phyloP scores from a whole-genome alignment of 2,329 filamentous ascomycete genomes.

The Pseudopithomyces maydicus region DNA sequence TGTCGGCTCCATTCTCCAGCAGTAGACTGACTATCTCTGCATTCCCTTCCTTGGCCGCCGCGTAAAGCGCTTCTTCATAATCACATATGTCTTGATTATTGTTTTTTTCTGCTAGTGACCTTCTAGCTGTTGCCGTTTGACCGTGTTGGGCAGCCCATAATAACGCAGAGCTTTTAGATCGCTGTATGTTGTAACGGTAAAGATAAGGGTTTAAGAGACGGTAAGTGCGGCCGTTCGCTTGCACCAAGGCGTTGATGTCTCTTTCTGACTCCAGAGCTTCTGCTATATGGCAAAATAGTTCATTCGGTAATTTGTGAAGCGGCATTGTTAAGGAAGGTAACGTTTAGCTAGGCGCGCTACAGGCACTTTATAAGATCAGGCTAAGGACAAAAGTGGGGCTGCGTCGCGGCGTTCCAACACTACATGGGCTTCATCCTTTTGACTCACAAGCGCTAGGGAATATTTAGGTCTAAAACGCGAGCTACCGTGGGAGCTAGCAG shows the following conservation, averaged over 20 bases:
- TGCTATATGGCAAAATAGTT: neutral
- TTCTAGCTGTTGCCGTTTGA: neutral
- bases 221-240: neutral
- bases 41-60: neutral
- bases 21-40: neutral
- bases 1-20: too few relatives aligned
- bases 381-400: neutral
- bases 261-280: neutral
- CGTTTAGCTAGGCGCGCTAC: neutral
- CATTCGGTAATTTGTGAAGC: neutral
- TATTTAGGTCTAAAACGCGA: too few relatives aligned
- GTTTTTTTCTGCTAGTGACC: neutral
- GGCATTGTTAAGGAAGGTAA: slow-evolving; percentile 4
- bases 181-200: slow-evolving; percentile 2
- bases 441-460: too few relatives aligned
- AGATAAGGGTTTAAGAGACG: neutral
- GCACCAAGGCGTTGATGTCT: slow-evolving; percentile 4
- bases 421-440: too few relatives aligned
- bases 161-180: neutral
- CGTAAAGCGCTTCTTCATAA: neutral
- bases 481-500: too few relatives aligned
- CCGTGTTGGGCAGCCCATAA: slow-evolving; percentile 1
- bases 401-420: too few relatives aligned
- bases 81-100: neutral
- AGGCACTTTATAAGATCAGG: neutral